Evolutionary conservation across 305 asterid genomes (phyloP), one percentile per base, ranked within the genome.

Genomic region (Fraxinus velutina): DNA sequence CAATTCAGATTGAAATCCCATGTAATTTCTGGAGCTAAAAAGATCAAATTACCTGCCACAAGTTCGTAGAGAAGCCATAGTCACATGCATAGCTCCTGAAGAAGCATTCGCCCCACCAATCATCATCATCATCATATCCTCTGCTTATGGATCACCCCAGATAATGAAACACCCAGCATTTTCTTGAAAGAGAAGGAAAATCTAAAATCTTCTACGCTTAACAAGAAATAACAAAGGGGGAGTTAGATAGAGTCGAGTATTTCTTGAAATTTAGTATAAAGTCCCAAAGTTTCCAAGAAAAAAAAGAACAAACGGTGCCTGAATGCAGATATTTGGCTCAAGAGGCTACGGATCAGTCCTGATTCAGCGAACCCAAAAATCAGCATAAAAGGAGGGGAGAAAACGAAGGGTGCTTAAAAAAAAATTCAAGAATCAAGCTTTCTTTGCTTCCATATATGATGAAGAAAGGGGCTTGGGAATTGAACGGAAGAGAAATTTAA

Each of bases 101-200:
- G 90, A 84, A 50, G 85, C 83, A 76, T 88, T 84, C 19, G 78
- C 84, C 77, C 83, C 87, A 78, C 78, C 76, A 77, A 52, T 34
- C 82, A 73, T 37, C 12, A 33, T 57, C 82, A 42, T 84, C 88
- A 79, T 78, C 80, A 47, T 47, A 75, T 39, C 83, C 78, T 87
- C 70, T 78, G 89, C 42, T 82, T 90, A 84, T 84, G 86, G 82
- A 78, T 64, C 71, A 86, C 85, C 57, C 88, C 87, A 77, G 91
- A 79, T 73, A 87, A 73, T 32, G 92, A 88, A 82, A 84, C 84
- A 83, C 90, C 84, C 91, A 88, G 80, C 92, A 90, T 90, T 87
- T 70, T 80, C 86, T 87, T 81, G 76, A 82, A 79, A 47, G 34
- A 78, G 39, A 21, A 55, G 60, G 42, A 66, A 77, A 55, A 77